Evolutionary conservation across 345 rosid species (phyloP).

Genomic region (Sapria himalayana): DNA sequence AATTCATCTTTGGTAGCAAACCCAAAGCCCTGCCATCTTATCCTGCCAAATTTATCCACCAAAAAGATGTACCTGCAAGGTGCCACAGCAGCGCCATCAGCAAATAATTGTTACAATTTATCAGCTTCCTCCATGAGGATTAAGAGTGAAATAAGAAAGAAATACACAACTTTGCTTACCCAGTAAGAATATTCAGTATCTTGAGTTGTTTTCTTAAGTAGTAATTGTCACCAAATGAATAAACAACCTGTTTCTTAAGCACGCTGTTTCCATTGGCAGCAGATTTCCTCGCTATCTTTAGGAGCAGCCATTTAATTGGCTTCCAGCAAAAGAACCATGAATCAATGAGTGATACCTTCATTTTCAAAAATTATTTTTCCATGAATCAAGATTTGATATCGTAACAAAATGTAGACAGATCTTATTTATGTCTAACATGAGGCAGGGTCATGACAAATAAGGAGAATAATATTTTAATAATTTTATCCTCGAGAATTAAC

Average conservation of each 20-base stretch:
- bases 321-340: conserved; percentile 42
- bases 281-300: conserved; percentile 41
- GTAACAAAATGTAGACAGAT: no score
- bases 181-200: conserved; percentile 80
- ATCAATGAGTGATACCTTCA: conserved; percentile 73
- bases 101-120: no score
- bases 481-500: no score
- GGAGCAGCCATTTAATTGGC: conserved; percentile 51
- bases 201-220: conserved; percentile 63
- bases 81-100: no score
- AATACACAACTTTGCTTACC: conserved; percentile 22
- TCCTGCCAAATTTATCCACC: conserved; percentile 57
- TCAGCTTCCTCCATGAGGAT: no score
- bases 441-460: no score
- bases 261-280: conserved; percentile 14
- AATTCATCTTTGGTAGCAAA: conserved; percentile 46
- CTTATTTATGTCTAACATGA: no score
- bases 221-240: conserved; percentile 83
- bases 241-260: conserved; percentile 43
- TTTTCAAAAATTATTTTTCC: background rate
- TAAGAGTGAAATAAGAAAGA: background rate
- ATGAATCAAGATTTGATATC: background rate
- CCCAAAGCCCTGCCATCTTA: conserved; percentile 95
- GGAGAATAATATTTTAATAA: no score
- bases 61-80: conserved; percentile 38